A percentile compares a stretch with the other conserved stretches of the same genome.
Conservation (phyloP, 2,329 filamentous ascomycete species). For the Claviceps arundinis region DNA sequence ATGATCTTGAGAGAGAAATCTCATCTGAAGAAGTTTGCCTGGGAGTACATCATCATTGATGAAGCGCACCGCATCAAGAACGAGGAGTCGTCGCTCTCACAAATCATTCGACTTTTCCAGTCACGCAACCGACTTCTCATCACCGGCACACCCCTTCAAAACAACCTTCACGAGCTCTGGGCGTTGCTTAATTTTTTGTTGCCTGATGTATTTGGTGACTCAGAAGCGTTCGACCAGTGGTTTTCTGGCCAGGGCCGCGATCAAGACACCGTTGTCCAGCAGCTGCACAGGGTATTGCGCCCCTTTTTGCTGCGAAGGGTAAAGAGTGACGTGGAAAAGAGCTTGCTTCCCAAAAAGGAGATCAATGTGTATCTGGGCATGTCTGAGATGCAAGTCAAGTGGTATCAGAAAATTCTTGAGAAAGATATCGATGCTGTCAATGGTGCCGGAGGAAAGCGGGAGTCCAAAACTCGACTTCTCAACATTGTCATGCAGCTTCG, state of each 20-base stretch:
- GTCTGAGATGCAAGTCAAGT: constrained; percentile 98
- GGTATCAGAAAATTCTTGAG: constrained; percentile 98
- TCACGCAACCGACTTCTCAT: constrained; percentile 91
- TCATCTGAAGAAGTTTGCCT: constrained; percentile 92
- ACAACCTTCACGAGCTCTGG: constrained; percentile 97
- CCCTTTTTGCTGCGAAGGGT: constrained; percentile 92
- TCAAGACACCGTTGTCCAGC: constrained; percentile 90
- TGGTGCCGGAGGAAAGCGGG: constrained; percentile 86
- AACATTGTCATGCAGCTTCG: constrained; percentile 99
- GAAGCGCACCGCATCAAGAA: constrained; percentile 99
- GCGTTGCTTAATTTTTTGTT: constrained; percentile 92
- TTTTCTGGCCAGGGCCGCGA: constrained; percentile 84
- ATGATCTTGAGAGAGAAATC: constrained; percentile 95
- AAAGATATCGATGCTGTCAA: constrained; percentile 99
- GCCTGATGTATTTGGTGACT: constrained; percentile 95
- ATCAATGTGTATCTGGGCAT: constrained; percentile 94
- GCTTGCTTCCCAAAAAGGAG: constrained; percentile 91
- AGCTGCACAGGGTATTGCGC: constrained; percentile 82
- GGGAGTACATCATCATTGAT: constrained; percentile 99
- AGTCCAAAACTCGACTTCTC: constrained; percentile 90
- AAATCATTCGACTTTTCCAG: constrained; percentile 92
- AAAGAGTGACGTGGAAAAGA: constrained; percentile 97
- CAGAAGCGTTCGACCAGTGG: constrained; percentile 96
- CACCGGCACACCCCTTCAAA: constrained; percentile 91
- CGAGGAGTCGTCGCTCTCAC: constrained; percentile 90